Percentiles rank a stretch among this genome's conserved stretches.
phyloP scores from a whole-genome alignment of 108 stramenopile genomes.

The Fragilaria radians region DNA sequence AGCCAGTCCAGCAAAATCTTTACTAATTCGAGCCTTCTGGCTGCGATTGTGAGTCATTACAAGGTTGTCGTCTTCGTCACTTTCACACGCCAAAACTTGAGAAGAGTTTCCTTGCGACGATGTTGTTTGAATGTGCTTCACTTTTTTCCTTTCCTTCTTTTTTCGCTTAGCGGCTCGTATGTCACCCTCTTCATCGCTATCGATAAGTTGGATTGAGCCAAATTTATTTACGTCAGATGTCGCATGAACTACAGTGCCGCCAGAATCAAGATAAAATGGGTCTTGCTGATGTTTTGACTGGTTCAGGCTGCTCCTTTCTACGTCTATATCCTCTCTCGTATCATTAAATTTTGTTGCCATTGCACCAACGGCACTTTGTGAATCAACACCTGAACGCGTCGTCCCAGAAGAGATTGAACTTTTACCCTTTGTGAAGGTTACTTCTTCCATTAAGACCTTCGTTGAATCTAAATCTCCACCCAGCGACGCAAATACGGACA shows the following conservation, averaged over 20 bases:
- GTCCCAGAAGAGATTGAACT: neutral
- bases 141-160: conserved; percentile 49
- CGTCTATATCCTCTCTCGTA: neutral
- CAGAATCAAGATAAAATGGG: conserved; percentile 51
- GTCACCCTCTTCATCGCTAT: conserved; percentile 56
- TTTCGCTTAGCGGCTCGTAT: conserved; percentile 16
- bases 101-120: neutral
- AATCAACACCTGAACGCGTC: neutral
- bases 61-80: conserved; percentile 58
- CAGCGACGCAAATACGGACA: conserved; percentile 37
- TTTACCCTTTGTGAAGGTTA: conserved; percentile 45
- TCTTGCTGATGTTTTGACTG: conserved; percentile 23
- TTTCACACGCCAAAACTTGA: conserved; percentile 53
- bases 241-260: conserved; percentile 7
- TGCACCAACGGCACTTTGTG: neutral
- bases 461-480: conserved; percentile 4
- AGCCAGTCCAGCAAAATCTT: conserved; percentile 61
- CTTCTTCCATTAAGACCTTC: conserved; percentile 31
- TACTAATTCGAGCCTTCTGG: neutral
- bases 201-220: conserved; percentile 56
- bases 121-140: conserved; percentile 14
- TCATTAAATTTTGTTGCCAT: neutral
- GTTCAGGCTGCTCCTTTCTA: neutral
- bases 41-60: neutral
- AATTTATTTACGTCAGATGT: conserved; percentile 27